Conservation (phyloP, 768 basidiomycete genomes). For the Mycena crocata region DNA sequence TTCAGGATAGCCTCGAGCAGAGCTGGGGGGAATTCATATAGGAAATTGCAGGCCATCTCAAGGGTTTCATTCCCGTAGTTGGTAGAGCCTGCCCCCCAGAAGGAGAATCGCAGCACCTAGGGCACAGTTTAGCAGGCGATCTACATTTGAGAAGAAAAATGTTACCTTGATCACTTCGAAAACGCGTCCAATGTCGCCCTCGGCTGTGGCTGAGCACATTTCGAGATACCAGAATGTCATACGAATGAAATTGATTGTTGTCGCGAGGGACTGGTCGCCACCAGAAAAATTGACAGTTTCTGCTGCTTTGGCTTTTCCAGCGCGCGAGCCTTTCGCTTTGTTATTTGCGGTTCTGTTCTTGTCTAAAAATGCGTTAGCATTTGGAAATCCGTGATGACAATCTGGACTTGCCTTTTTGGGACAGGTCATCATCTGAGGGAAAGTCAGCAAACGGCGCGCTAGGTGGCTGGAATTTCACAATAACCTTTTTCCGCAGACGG, state of each 20-base stretch:
- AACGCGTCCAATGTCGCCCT: conserved; percentile 20
- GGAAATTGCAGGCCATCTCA: conserved; percentile 34
- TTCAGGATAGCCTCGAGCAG: conserved; percentile 20
- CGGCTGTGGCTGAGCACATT: conserved; percentile 6
- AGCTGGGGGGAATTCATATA: conserved; percentile 24
- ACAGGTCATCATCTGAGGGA: no score
- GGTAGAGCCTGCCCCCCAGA: conserved; percentile 31
- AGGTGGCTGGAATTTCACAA: no score
- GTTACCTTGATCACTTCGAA: conserved; percentile 14
- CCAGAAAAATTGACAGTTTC: conserved; percentile 7
- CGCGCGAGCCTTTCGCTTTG: background rate
- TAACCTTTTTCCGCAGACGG: no score
- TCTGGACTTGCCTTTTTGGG: no score
- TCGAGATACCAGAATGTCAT: conserved; percentile 19
- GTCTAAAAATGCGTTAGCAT: no score
- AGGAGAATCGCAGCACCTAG: conserved; percentile 28
- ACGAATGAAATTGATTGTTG: conserved; percentile 4
- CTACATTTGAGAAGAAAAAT: background rate
- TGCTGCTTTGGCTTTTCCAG: background rate
- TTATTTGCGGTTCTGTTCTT: no score
- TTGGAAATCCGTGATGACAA: no score
- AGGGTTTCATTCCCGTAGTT: conserved; percentile 36
- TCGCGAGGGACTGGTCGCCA: background rate
- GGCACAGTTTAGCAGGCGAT: background rate
- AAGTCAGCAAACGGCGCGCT: no score